Evolutionary conservation across 768 basidiomycete genomes (phyloP), one percentile per base, ranked within the genome.

Genomic region (Leccinum aurantiacum): DNA sequence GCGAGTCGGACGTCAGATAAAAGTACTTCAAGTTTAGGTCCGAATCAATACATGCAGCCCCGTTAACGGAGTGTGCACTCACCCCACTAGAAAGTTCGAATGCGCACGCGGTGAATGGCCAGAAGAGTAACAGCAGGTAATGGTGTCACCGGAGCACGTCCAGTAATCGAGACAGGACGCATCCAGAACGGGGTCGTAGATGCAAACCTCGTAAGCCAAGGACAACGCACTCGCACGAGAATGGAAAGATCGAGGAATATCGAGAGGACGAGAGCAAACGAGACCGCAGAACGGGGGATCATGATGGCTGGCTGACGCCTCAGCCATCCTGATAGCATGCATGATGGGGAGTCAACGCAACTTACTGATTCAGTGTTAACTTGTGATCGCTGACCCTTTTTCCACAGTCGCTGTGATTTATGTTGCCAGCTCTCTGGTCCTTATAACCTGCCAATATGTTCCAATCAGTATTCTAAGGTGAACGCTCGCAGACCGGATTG

Each of bases 1-100:
- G 59, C 11, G 60, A 59, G 25, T 49, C 33, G 17, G 41, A 33
- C 7, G 49, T 60, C 10, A 61, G 11, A 9, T 17, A 19, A 29
- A 62, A 62, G 14, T 11, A 41, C 38, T 44, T 19, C 19, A n/a
- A 41, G 17, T 38, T 7, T 38, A 1, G 13, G 56, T 44, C 15
- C 10, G 29, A 38, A 19, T 57, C 27, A 56, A n/a, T 41, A n/a
- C 6, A 33, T 33, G 8, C 7, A 22, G 1, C 7, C 14, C n/a
- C 22, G 22, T 31, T n/a, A 19, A 47, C 15, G 8, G 19, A 25
- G 25, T 19, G 19, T 25, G 8, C 8, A 31, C 57, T 24, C 10
- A 58, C 57, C 6, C 14, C 19, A 31, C 29, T 19, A 44, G 57
- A 24, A 41, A n/a, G 17, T n/a, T 41, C 44, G 33, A 51, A 62